Evolutionary conservation across 2,329 filamentous ascomycete species (phyloP), one percentile per base, ranked within the genome.

Genomic region (Claviceps sp.): DNA sequence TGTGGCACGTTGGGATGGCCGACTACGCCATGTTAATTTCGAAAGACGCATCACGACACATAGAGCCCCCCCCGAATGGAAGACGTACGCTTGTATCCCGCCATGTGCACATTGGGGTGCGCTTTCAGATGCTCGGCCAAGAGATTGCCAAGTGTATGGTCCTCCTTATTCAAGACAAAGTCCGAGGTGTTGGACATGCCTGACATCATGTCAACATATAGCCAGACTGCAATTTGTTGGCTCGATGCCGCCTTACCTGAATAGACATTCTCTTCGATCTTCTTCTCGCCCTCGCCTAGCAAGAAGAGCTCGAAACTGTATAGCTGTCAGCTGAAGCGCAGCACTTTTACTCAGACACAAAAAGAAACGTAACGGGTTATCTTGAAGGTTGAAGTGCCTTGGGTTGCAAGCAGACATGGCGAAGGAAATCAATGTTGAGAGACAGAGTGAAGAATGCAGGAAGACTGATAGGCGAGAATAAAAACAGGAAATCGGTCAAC

Each of bases 121-220:
- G 86, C 83, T 71, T 93, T 83, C 52, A 98, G 84, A 61, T 91
- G 87, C 62, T 88, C 83, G 47, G 85, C 80, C 52, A 98, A 78
- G 52, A 98, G 77, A 68, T 98, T 96, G 60, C 85, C 93, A 26
- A 98, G 79, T 1, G 91, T 96, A 71, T 96, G 91, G 61, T 98
- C 93, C 68, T 98, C 93, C 69, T 96, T 97, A 70, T 88, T 88
- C 70, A 98, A 83, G 53, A 88, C 82, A 72, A 98, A 98, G 69
- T 96, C 86, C 9, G 88, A 86, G n/a, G 87, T 89, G 66, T 95
- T 95, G 22, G 91, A 88, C 65, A 95, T 89, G 63, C 88, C 89
- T 64, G 9, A 36, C 37, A 16, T 36, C 4, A 6, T 37, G 17
- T 53, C 26, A 51, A 17, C 5, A 13, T 23, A 20, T 14, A 14